These are phyloP conservation scores for Starmerella potacharoeniae DNA, from an alignment of 805 yeast species.

Conservation along the genomic window DNA sequence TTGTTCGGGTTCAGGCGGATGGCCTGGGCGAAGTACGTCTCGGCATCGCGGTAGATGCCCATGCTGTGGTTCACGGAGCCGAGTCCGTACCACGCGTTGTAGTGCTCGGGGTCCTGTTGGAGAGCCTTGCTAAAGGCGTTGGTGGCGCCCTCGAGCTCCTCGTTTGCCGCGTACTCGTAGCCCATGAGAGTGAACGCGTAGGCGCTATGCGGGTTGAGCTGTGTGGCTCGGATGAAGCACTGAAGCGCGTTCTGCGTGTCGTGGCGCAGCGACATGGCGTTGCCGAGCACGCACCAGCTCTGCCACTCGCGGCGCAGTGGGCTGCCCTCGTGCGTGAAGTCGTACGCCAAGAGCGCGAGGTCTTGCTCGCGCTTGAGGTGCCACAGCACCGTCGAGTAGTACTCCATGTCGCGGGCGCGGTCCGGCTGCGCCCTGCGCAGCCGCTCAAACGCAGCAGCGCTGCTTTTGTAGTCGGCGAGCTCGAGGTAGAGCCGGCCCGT, in stretches of 20 bases:
- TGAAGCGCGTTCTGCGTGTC: conserved; percentile 85
- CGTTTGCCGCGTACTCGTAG: conserved; percentile 79
- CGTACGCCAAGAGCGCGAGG: conserved; percentile 72
- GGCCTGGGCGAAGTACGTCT: conserved; percentile 77
- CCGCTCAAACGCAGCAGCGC: conserved; percentile 50
- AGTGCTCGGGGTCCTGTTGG: conserved; percentile 66
- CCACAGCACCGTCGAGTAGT: conserved; percentile 84
- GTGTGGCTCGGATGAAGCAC: conserved; percentile 71
- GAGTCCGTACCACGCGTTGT: conserved; percentile 89
- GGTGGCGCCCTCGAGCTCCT: conserved; percentile 80
- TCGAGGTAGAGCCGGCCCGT: conserved; percentile 78
- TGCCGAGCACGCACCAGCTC: conserved; percentile 89
- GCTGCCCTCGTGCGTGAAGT: conserved; percentile 41
- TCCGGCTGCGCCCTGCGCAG: conserved; percentile 64
- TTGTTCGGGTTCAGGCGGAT: conserved; percentile 81
- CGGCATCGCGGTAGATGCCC: conserved; percentile 76
- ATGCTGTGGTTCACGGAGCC: conserved; percentile 86
- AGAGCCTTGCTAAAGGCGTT: conserved; percentile 73
- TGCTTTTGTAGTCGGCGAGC: conserved; percentile 69
- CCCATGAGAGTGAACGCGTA: conserved; percentile 91
- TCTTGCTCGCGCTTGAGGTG: conserved; percentile 74
- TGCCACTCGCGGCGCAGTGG: conserved; percentile 57
- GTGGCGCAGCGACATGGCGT: conserved; percentile 66
- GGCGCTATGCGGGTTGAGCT: conserved; percentile 55
- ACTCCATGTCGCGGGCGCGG: conserved; percentile 79